Base-by-base conservation (phyloP, 1,139 yeast genomes). In the Yamadazyma membranifaciens region DNA sequence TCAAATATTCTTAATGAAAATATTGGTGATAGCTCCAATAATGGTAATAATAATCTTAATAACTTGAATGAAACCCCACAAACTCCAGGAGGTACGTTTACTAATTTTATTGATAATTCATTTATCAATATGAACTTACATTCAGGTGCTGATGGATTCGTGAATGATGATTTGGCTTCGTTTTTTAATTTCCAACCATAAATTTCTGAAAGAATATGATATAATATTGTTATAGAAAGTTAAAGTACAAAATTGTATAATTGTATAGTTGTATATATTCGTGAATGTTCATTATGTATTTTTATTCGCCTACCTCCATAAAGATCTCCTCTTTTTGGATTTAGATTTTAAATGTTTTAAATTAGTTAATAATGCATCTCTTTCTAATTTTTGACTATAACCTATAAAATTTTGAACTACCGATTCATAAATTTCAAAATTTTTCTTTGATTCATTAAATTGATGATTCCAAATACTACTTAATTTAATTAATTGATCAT, bases 321-420 rank as follows among this genome's bases (percentile, higher is more conserved):
- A 42, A 22, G 50, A 44, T 33, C 38, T 46, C 35, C 49, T 55
- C 42, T 46, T 55, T 33, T 53, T 54, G 31, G 50, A 43, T 33
- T 56, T 58, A 24, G 42, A 39, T 37, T 58, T 59, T 10, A 62
- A 47, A 34, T 58, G 57, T 43, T 66, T 65, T 48, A 70, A 55
- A 44, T 62, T 62, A 41, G 60, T 71, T 39, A 73, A 53, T 17
- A 75, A 61, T 52, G 77, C 80, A 37, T 76, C 75, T 41, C 82
- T 59, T 47, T 73, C 67, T 33, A 75, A 50, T 48, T 73, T 72
- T 52, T 83, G 89, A 26, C 85, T 81, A 56, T 83, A 81, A 15
- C 86, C 91, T 29, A 83, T 81, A 47, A 82, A 64, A 48, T 80
- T 81, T 56, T 83, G 88, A 29, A 83, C 85, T 47, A 83, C 87